Evolutionary conservation across 305 asterid species (phyloP).

Genomic region (Caryopteris hybrid): DNA sequence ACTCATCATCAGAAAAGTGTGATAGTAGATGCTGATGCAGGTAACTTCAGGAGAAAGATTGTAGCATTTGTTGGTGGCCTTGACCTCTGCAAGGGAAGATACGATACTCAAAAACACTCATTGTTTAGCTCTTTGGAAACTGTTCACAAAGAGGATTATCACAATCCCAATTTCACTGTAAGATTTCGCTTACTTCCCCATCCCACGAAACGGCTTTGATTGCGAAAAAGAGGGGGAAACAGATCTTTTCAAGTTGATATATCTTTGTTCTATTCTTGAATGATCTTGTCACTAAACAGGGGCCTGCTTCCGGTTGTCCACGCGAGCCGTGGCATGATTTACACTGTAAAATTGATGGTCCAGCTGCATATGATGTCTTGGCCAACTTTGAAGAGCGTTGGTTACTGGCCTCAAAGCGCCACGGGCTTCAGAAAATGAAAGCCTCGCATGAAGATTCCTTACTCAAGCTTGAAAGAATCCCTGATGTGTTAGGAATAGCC

Average conservation of each 20-base stretch:
- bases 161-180: conserved; percentile 85
- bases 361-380: conserved; percentile 69
- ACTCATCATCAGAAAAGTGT: conserved; percentile 98
- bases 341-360: conserved; percentile 61
- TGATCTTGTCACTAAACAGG: conserved; percentile 20
- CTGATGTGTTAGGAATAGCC: conserved; percentile 30
- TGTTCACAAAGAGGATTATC: conserved; percentile 80
- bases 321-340: conserved; percentile 81
- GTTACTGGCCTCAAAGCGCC: conserved; percentile 42
- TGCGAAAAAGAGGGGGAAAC: too few relatives aligned
- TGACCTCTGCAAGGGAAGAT: conserved; percentile 87
- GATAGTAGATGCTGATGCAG: conserved; percentile 86
- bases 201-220: too few relatives aligned
- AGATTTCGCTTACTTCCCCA: background rate
- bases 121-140: conserved; percentile 60
- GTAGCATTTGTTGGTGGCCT: conserved; percentile 88
- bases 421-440: conserved; percentile 34
- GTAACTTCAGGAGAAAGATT: conserved; percentile 58
- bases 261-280: too few relatives aligned
- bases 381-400: conserved; percentile 67
- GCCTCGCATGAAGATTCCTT: conserved; percentile 37
- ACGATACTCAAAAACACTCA: conserved; percentile 72
- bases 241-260: too few relatives aligned
- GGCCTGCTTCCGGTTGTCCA: conserved; percentile 42
- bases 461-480: conserved; percentile 41